A percentile compares a stretch with the other conserved stretches of the same genome.
These are phyloP conservation scores for Alternaria tenuissima DNA, from an alignment of 2,329 filamentous ascomycete species.

Conservation along the genomic window DNA sequence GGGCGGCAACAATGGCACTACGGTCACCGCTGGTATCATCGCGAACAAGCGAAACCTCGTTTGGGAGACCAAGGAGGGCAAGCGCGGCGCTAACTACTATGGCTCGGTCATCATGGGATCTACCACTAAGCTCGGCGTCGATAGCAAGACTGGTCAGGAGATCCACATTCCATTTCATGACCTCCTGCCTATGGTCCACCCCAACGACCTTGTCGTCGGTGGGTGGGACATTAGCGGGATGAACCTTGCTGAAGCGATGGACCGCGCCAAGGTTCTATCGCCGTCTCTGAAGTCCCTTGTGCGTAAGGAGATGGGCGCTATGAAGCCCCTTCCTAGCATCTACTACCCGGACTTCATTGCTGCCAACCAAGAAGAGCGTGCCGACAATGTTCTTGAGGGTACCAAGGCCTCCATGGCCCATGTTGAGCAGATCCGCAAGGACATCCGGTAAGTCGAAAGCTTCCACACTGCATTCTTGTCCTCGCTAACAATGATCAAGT, in stretches of 20 bases:
- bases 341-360: constrained; percentile 99
- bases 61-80: constrained; percentile 94
- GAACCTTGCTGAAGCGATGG: constrained; percentile 91
- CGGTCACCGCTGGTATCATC: constrained; percentile 95
- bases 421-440: constrained; percentile 89
- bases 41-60: constrained; percentile 86
- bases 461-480: not conserved
- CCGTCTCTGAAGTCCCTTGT: constrained; percentile 90
- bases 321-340: constrained; percentile 90
- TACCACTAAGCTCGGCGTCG: constrained; percentile 93
- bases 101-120: constrained; percentile 97
- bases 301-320: constrained; percentile 88
- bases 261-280: constrained; percentile 93
- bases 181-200: constrained; percentile 94
- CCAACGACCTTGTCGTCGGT: constrained; percentile 92
- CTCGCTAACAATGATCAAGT: constrained; percentile 43
- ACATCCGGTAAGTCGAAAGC: constrained; percentile 74
- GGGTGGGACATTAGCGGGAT: constrained; percentile 97
- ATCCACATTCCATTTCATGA: constrained; percentile 97
- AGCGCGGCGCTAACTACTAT: constrained; percentile 92
- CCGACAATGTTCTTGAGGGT: constrained; percentile 87
- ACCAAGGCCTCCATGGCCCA: constrained; percentile 85
- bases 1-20: constrained; percentile 98
- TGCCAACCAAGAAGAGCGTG: constrained; percentile 95
- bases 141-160: constrained; percentile 82